A percentile compares a stretch with the other conserved stretches of the same genome.
These are phyloP conservation scores for Eucommia ulmoides DNA, from an alignment of 257 asterid genomes.

Conservation along the genomic window DNA sequence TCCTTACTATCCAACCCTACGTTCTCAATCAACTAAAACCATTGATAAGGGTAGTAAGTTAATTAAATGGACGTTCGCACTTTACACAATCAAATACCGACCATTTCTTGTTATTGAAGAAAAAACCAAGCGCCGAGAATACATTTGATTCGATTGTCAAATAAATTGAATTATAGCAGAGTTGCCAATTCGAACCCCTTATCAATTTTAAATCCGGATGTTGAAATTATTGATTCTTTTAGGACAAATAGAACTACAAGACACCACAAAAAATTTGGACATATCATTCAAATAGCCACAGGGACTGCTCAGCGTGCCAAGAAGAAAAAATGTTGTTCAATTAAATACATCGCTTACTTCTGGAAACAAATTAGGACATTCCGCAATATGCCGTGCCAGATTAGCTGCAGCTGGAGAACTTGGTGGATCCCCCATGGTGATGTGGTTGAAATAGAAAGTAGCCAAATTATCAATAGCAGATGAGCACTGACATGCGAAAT, in stretches of 20 bases:
- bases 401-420: conserved; percentile 63
- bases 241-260: neutral
- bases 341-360: conserved; percentile 38
- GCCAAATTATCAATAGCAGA: conserved; percentile 86
- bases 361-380: conserved; percentile 74
- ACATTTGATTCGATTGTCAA: too few relatives aligned
- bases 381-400: conserved; percentile 76
- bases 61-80: too few relatives aligned
- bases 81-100: too few relatives aligned
- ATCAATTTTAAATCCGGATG: too few relatives aligned
- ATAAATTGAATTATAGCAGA: too few relatives aligned
- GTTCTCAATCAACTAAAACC: too few relatives aligned
- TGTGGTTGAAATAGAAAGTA: conserved; percentile 69
- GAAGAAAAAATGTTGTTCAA: conserved; percentile 11
- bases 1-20: too few relatives aligned
- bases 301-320: neutral
- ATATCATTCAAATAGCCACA: neutral
- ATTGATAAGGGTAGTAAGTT: too few relatives aligned
- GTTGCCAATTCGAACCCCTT: too few relatives aligned
- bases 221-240: too few relatives aligned
- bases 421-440: conserved; percentile 69
- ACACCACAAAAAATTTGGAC: neutral
- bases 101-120: too few relatives aligned
- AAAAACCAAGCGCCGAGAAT: too few relatives aligned
- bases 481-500: conserved; percentile 52